Evolutionary conservation across 2,329 filamentous ascomycete species (phyloP), one percentile per base, ranked within the genome.

Genomic region (Trichoderma koningii): DNA sequence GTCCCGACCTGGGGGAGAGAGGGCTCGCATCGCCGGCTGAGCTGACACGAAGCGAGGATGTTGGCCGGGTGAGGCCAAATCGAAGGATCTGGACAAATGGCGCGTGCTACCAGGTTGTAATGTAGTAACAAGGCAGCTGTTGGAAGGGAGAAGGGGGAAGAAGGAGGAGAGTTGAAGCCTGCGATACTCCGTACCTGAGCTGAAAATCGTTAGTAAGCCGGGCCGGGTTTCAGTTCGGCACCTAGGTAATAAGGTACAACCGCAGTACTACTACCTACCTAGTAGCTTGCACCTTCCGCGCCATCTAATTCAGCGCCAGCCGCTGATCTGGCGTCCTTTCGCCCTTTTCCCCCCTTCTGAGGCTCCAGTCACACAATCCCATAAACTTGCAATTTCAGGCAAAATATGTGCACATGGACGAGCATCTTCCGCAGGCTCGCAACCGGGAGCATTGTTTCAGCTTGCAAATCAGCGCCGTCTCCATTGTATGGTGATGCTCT

Each of bases 281-380:
- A 30, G 7, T 44, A 23, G 23, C 26, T 7, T 7, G 45, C 28
- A 23, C 30, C 17, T 28, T 51, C 57, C 23, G 21, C 7, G 34
- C 17, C n/a, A 23, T 44, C 47, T 60, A 48, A 52, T n/a, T n/a
- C 21, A 30, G 38, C 57, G 48, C 48, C 38, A 23, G 23, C 55
- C 23, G 57, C 57, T 52, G 34, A 62, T 62, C 48, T 62, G 57
- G 57, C 48, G n/a, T 47, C 47, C 47, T 44, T 62, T 28, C 26
- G 28, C 48, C 26, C 26, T 30, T 26, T 52, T n/a, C n/a, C 48
- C 47, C 23, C 48, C 28, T 19, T 19, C 14, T 10, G 34, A 21
- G 23, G n/a, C n/a, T 41, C 44, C 50, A 21, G 19, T 17, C 23
- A 19, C 3, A 12, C n/a, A 38, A 38, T 12, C 34, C 34, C 34